phyloP scores from a whole-genome alignment of 2,329 filamentous ascomycete genomes.

The Dryadomyces sulphureus region DNA sequence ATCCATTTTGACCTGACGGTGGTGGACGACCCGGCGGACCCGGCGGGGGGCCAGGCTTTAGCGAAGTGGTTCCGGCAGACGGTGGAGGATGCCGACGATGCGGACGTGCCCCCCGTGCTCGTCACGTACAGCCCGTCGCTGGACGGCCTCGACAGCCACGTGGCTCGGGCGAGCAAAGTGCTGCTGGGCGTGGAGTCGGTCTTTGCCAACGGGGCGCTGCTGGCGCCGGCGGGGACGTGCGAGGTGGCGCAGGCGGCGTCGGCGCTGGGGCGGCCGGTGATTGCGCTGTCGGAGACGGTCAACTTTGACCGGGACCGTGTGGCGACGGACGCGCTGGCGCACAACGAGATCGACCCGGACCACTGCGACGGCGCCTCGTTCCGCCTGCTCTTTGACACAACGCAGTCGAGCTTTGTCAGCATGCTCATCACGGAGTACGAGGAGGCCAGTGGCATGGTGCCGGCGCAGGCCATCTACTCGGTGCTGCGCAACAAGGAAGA shows the following conservation, averaged over 20 bases:
- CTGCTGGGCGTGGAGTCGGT: constrained; percentile 85
- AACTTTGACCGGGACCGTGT: constrained; percentile 83
- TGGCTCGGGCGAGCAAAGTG: constrained; percentile 52
- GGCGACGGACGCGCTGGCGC: constrained; percentile 79
- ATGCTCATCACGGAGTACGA: constrained; percentile 89
- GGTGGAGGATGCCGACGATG: too few relatives aligned
- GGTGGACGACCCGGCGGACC: constrained; percentile 53
- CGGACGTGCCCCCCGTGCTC: constrained; percentile 15
- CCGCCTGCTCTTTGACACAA: constrained; percentile 79
- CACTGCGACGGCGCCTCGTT: constrained; percentile 42
- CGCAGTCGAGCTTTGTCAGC: constrained; percentile 70
- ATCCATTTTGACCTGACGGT: constrained; percentile 72
- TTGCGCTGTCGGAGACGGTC: constrained; percentile 85
- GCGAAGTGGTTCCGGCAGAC: constrained; percentile 45
- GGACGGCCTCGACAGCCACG: constrained; percentile 59
- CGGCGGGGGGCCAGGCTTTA: constrained; percentile 37
- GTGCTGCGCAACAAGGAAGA: constrained; percentile 43
- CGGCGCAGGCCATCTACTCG: constrained; percentile 68
- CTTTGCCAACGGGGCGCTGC: constrained; percentile 87
- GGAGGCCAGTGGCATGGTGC: constrained; percentile 76
- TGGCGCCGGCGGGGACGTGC: constrained; percentile 75
- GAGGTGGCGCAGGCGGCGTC: constrained; percentile 74
- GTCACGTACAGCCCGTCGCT: constrained; percentile 70
- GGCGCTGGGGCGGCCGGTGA: constrained; percentile 61
- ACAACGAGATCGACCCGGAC: constrained; percentile 79